A percentile compares a stretch with the other conserved stretches of the same genome.
Evolutionary conservation across 1,284 basidiomycete species (phyloP).

Genomic region (Rhodotorula sp.): DNA sequence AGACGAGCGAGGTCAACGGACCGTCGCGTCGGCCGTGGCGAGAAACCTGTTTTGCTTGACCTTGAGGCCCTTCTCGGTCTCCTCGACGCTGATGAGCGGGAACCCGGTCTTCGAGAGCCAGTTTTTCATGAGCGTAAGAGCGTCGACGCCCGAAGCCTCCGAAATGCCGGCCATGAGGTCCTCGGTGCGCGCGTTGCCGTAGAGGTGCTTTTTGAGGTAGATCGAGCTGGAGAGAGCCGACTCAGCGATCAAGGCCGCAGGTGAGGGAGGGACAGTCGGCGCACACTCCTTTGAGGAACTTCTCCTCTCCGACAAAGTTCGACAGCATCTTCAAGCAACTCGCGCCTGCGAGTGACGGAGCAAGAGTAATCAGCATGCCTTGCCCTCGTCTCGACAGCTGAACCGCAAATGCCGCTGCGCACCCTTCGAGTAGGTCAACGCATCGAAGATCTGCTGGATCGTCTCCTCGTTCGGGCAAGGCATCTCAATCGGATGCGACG

Average conservation of each 20-base stretch:
- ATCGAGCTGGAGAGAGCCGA: slow-evolving; percentile 51
- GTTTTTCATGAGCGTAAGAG: slow-evolving; percentile 80
- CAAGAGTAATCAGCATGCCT: not conserved
- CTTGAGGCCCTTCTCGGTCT: slow-evolving; percentile 60
- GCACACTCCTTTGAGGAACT: slow-evolving; percentile 51
- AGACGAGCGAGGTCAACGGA: not conserved
- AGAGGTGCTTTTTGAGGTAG: slow-evolving; percentile 84
- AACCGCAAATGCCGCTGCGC: not conserved
- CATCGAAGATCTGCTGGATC: slow-evolving; percentile 36
- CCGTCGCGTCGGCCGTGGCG: slow-evolving; percentile 71
- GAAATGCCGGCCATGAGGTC: slow-evolving; percentile 90
- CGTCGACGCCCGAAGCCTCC: slow-evolving; percentile 71
- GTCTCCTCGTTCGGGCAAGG: slow-evolving; percentile 66
- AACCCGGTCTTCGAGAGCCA: slow-evolving; percentile 77
- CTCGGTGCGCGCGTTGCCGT: slow-evolving; percentile 78
- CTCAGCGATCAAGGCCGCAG: not conserved
- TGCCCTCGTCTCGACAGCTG: slow-evolving; percentile 53
- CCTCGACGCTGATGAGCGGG: slow-evolving; percentile 74
- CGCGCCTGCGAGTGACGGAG: slow-evolving; percentile 54
- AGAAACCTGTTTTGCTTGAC: slow-evolving; percentile 87
- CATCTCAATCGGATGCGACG: slow-evolving; percentile 94
- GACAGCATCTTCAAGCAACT: slow-evolving; percentile 92
- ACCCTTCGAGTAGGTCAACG: slow-evolving; percentile 22
- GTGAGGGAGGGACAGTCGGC: not conserved
- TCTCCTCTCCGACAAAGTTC: slow-evolving; percentile 81